phyloP scores from a whole-genome alignment of 208 protist genomes.

The Endotrypanum monterogeii region DNA sequence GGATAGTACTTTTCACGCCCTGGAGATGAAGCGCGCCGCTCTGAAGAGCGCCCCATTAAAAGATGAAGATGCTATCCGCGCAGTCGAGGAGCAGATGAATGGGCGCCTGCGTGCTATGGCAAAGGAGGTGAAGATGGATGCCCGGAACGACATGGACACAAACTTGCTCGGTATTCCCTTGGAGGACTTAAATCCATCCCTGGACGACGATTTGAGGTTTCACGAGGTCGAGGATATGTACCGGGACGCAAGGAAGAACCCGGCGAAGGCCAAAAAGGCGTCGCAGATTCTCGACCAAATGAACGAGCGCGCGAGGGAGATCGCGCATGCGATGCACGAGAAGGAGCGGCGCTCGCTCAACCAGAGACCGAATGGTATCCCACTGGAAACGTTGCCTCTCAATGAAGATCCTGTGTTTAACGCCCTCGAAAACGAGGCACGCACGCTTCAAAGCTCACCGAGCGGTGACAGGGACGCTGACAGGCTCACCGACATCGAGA shows the following conservation, averaged over 20 bases:
- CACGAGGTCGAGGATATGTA: constrained; percentile 76
- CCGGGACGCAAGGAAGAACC: constrained; percentile 54
- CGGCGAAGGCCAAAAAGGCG: constrained; percentile 46
- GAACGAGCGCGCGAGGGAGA: constrained; percentile 69
- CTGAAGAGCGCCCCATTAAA: constrained; percentile 49
- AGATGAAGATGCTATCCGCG: constrained; percentile 43
- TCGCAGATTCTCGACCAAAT: constrained; percentile 69
- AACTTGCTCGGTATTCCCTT: constrained; percentile 61
- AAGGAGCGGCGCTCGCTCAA: constrained; percentile 43
- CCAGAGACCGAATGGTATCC: constrained; percentile 64
- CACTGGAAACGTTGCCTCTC: constrained; percentile 57
- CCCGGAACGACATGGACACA: constrained; percentile 63
- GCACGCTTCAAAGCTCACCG: constrained; percentile 43
- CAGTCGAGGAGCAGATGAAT: constrained; percentile 78
- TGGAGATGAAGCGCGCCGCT: constrained; percentile 70
- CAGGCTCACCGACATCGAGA: constrained; percentile 47
- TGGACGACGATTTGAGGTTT: constrained; percentile 67
- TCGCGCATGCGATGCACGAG: constrained; percentile 64
- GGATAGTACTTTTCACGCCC: constrained; percentile 57
- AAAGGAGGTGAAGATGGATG: constrained; percentile 49
- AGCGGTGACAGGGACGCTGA: constrained; percentile 39
- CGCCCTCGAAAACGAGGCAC: constrained; percentile 63
- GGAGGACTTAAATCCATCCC: constrained; percentile 37
- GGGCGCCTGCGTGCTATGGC: constrained; percentile 55
- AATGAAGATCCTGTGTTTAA: constrained; percentile 69